Conservation (phyloP, 78 protist species). For the Blattamonas nauphoetae region DNA sequence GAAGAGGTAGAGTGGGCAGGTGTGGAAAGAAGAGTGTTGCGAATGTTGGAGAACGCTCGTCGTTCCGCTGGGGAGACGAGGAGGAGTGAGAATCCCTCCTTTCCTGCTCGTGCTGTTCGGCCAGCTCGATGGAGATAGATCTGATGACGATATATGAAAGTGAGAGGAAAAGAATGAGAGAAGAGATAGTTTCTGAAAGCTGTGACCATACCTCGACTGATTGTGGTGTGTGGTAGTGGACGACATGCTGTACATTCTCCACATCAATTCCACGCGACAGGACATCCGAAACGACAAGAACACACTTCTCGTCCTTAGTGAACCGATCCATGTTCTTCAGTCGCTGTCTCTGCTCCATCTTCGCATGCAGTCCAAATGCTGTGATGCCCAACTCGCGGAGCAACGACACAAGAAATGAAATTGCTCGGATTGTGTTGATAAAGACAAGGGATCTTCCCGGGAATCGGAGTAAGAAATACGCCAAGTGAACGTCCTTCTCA, state of each 20-base stretch:
- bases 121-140: constrained; percentile 8
- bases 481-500: neutral
- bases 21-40: neutral
- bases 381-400: neutral
- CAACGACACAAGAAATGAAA: neutral
- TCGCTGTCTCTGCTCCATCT: constrained; percentile 8
- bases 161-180: neutral
- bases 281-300: constrained; percentile 2
- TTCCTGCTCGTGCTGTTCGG: constrained; percentile 4
- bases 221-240: neutral
- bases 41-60: neutral
- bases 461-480: neutral
- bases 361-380: constrained; percentile 2
- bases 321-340: constrained; percentile 12
- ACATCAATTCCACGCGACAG: neutral
- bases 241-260: neutral
- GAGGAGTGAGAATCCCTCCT: neutral
- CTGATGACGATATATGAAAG: neutral
- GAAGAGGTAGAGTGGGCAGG: neutral
- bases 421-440: neutral
- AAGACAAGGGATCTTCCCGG: neutral
- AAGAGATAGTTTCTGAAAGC: neutral
- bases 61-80: neutral
- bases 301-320: neutral
- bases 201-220: neutral